These are phyloP conservation scores for Daldinia vernicosa DNA, from an alignment of 495 filamentous ascomycete genomes.

Conservation along the genomic window DNA sequence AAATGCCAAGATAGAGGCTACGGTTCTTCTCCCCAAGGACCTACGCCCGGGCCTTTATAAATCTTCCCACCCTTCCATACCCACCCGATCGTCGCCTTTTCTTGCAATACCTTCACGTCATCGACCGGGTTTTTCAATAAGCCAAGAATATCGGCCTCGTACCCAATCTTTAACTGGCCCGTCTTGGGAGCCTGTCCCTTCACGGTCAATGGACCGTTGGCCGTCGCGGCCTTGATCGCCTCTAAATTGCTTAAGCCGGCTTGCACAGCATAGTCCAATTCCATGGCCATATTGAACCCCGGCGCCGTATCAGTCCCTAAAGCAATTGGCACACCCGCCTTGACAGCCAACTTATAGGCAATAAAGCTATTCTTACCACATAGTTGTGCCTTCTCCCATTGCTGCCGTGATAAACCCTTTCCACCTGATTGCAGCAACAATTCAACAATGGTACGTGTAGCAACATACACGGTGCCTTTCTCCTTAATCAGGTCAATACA, in stretches of 20 bases:
- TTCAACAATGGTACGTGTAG: constrained; percentile 56
- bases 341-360: constrained; percentile 57
- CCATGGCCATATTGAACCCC: constrained; percentile 57
- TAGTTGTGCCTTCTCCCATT: constrained; percentile 55
- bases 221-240: constrained; percentile 63
- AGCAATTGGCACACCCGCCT: constrained; percentile 50
- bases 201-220: constrained; percentile 57
- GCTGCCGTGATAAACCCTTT: constrained; percentile 45
- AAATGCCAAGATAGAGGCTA: not conserved
- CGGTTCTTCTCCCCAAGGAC: constrained; percentile 50
- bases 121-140: constrained; percentile 56
- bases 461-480: constrained; percentile 54
- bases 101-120: constrained; percentile 55
- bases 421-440: constrained; percentile 44
- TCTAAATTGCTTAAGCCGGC: constrained; percentile 61
- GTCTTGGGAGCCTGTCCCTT: constrained; percentile 56
- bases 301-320: constrained; percentile 57
- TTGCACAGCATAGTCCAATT: constrained; percentile 59
- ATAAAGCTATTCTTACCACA: constrained; percentile 46
- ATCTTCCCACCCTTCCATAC: constrained; percentile 60
- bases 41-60: constrained; percentile 52
- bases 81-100: constrained; percentile 53
- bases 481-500: constrained; percentile 57
- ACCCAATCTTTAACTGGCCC: constrained; percentile 59
- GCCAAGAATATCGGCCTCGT: constrained; percentile 61